Evolutionary conservation across 305 asterid genomes (phyloP).

Genomic region (Solanum aculeatissimum): DNA sequence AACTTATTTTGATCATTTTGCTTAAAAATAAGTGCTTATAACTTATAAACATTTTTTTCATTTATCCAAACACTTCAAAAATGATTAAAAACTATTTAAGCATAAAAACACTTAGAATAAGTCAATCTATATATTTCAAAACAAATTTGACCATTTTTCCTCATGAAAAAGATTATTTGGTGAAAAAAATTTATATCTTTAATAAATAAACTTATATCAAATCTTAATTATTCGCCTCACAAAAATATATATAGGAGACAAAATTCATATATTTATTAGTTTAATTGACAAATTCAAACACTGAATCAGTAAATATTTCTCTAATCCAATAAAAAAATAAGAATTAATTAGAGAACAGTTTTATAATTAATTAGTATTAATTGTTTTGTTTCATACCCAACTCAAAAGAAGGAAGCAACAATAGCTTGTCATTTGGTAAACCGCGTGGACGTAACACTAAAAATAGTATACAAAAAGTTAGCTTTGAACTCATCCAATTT

Average conservation of each 20-base stretch:
- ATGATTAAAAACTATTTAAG: no score
- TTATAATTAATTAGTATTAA: not conserved
- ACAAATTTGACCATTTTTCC: not conserved
- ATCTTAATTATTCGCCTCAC: not conserved
- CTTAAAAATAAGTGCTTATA: no score
- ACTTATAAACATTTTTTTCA: no score
- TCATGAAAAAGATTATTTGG: not conserved
- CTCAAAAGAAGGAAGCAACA: not conserved
- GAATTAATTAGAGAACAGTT: not conserved
- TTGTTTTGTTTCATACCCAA: not conserved
- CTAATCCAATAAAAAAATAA: not conserved
- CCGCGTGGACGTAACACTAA: slow-evolving; percentile 10
- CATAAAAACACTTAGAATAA: no score
- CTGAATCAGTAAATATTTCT: not conserved
- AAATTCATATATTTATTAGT: not conserved
- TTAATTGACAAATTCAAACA: not conserved
- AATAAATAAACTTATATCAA: not conserved
- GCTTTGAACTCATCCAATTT: not conserved
- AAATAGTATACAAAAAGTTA: not conserved
- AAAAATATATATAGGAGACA: not conserved
- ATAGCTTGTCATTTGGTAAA: not conserved
- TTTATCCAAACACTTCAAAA: no score
- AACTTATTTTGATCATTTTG: no score
- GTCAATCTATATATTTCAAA: no score
- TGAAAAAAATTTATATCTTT: not conserved